These are phyloP conservation scores for Cardiosporidium cionae DNA, from an alignment of 169 alveolate species.

Conservation along the genomic window DNA sequence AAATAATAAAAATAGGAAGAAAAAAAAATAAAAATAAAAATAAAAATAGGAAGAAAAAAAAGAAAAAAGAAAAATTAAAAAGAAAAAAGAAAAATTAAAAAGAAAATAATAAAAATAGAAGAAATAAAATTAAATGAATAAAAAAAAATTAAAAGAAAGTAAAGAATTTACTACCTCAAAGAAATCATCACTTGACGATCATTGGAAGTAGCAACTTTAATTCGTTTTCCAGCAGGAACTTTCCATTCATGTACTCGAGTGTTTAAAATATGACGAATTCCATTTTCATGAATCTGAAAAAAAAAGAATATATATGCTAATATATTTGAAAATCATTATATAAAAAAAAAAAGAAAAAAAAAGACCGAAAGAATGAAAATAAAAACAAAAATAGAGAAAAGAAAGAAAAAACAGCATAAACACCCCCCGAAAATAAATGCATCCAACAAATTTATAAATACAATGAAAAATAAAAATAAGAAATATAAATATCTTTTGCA, in stretches of 20 bases:
- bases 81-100: no score
- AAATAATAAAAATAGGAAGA: no score
- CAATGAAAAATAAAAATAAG: no score
- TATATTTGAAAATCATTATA: neutral
- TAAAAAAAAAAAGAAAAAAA: neutral
- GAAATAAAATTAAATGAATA: no score
- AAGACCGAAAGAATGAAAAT: neutral
- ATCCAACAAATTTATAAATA: no score
- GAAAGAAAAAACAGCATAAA: neutral
- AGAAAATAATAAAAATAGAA: no score
- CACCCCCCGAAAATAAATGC: neutral
- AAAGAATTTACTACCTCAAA: neutral
- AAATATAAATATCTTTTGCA: no score
- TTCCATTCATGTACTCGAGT: constrained; percentile 31
- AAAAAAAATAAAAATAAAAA: no score
- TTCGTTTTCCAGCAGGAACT: constrained; percentile 24
- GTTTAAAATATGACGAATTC: constrained; percentile 15
- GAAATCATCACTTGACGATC: constrained; percentile 15
- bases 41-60: no score
- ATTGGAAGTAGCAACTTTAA: constrained; percentile 17
- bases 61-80: no score
- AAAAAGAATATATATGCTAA: neutral
- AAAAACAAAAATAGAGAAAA: neutral
- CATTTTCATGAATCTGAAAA: constrained; percentile 13
- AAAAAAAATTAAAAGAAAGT: neutral